Base-by-base conservation (phyloP, 176 grass and related monocot species). In the Pontederia crassipes region DNA sequence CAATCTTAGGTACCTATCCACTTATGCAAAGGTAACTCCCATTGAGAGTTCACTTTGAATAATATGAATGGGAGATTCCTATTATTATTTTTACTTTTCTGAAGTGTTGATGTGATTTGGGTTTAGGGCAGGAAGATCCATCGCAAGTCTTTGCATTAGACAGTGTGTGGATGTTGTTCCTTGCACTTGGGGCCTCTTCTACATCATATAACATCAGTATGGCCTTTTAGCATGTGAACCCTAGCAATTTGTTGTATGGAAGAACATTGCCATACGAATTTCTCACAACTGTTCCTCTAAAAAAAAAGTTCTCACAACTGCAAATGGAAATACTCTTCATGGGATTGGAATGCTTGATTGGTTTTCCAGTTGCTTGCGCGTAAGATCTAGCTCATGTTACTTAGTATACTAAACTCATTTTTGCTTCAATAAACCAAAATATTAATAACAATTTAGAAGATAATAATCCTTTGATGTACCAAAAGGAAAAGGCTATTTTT, bases 111-210 rank as follows among this genome's bases (percentile, higher is more conserved):
- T 77, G 26, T 77, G 63, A 61, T 72, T 70, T 83, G 79, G 69
- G 79, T 86, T 17, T 91, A 91, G 81, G 87, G 68, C 93, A 98
- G 93, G 93, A 92, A 83, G 93, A 98, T 71, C 60, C 78, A 51
- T 86, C 93, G 10, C n/a, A n/a, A n/a, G n/a, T n/a, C n/a, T n/a
- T n/a, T n/a, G n/a, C 84, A 13, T 53, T 98, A 11, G 83, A 73
- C 49, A 98, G 81, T 64, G 81, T 92, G 29, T 98, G 93, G 93
- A 67, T 79, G 75, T 49, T 92, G 61, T 71, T 98, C 15, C 77
- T 98, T 49, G n/a, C n/a, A n/a, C n/a, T n/a, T n/a, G n/a, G n/a
- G n/a, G n/a, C n/a, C n/a, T n/a, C n/a, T n/a, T n/a, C n/a, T n/a
- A n/a, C n/a, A n/a, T n/a, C n/a, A n/a, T 79, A 74, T 71, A 68